phyloP scores from a whole-genome alignment of 2,329 filamentous ascomycete genomes.

The Metarhizium guizhouense region DNA sequence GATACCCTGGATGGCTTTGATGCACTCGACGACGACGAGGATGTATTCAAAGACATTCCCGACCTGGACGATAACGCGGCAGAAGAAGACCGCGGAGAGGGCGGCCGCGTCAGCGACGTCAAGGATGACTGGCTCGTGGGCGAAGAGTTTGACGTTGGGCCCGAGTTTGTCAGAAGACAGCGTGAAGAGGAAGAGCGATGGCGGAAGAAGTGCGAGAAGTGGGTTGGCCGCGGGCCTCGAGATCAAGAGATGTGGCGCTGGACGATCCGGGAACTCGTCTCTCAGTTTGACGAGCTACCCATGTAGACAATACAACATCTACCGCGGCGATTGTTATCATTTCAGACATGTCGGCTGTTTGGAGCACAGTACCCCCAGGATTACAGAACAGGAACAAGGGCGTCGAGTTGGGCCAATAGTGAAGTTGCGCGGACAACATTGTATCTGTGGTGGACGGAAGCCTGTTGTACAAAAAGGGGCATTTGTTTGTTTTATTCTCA shows the following conservation, averaged over 20 bases:
- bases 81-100: conserved; percentile 38
- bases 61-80: conserved; percentile 67
- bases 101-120: conserved; percentile 49
- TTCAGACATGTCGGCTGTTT: not conserved
- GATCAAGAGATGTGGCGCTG: conserved; percentile 64
- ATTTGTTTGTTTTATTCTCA: too few relatives aligned
- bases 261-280: conserved; percentile 57
- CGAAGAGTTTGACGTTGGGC: conserved; percentile 96
- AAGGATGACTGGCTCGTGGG: conserved; percentile 79
- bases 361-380: not conserved
- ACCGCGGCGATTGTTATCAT: not conserved
- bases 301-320: conserved; percentile 8
- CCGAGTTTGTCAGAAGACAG: conserved; percentile 83
- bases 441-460: not conserved
- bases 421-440: not conserved
- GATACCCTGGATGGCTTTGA: conserved; percentile 58
- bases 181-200: conserved; percentile 87
- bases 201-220: conserved; percentile 79
- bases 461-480: not conserved
- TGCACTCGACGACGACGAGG: conserved; percentile 71
- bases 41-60: conserved; percentile 90
- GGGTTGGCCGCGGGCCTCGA: conserved; percentile 56
- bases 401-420: not conserved
- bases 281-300: conserved; percentile 30
- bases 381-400: not conserved